Evolutionary conservation across 2,329 filamentous ascomycete genomes (phyloP).

Genomic region (Chaetomium globosum): DNA sequence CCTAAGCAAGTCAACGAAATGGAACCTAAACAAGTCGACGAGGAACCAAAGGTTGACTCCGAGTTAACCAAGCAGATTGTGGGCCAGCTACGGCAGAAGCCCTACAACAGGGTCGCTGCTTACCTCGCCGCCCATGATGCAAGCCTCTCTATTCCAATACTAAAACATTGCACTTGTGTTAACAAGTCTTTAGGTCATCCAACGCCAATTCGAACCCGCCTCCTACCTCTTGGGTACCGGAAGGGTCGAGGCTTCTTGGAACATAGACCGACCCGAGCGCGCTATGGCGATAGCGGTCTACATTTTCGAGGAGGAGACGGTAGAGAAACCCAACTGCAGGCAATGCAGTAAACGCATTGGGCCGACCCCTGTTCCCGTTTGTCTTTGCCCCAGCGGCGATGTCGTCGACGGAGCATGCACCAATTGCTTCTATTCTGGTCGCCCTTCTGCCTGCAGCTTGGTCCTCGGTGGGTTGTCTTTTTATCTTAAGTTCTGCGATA

Average conservation of each 20-base stretch:
- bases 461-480: not conserved
- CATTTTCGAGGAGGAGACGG: not conserved
- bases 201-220: not conserved
- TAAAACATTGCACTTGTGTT: not conserved
- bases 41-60: not conserved
- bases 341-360: not conserved
- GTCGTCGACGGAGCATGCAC: not conserved
- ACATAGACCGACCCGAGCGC: not conserved
- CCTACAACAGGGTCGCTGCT: not conserved
- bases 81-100: not conserved
- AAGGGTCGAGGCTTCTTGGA: not conserved
- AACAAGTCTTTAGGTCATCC: not conserved
- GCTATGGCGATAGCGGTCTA: not conserved
- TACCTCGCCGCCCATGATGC: not conserved
- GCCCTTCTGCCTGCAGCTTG: not conserved
- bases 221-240: not conserved
- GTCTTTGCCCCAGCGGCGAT: not conserved
- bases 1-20: not conserved
- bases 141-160: not conserved
- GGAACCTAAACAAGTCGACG: not conserved
- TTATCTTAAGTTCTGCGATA: not conserved
- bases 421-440: not conserved
- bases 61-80: not conserved
- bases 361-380: not conserved
- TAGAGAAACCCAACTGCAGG: not conserved